Conservation (phyloP, 345 rosid genomes). For the Diplotaxis tenuifolia region DNA sequence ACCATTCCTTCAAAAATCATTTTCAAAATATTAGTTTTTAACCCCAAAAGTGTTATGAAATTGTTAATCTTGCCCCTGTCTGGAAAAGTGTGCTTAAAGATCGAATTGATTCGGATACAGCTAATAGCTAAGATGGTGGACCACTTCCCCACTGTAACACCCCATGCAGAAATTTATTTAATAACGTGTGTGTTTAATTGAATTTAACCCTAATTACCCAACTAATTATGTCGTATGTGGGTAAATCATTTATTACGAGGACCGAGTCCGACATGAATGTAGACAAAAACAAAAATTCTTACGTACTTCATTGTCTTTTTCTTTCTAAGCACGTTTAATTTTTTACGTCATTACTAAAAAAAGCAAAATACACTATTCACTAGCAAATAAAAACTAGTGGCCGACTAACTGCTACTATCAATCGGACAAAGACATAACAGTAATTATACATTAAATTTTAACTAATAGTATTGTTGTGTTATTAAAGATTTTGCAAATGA, state of each 20-base stretch:
- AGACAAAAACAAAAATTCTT: background rate
- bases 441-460: background rate
- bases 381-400: background rate
- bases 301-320: background rate
- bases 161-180: conserved; percentile 6
- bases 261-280: background rate
- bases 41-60: background rate
- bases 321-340: background rate
- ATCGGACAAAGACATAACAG: background rate
- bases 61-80: background rate
- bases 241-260: background rate
- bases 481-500: background rate
- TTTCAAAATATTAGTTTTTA: background rate
- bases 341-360: background rate
- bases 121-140: background rate
- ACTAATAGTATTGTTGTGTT: background rate
- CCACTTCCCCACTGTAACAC: background rate
- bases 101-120: background rate
- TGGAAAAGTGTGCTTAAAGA: background rate
- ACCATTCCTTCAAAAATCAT: conserved; percentile 13
- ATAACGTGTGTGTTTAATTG: background rate
- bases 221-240: background rate
- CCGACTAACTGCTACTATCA: background rate
- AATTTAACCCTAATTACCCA: background rate
- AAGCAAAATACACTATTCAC: background rate